Evolutionary conservation across 2,329 filamentous ascomycete genomes (phyloP).

Genomic region (Aspergillus flavus): DNA sequence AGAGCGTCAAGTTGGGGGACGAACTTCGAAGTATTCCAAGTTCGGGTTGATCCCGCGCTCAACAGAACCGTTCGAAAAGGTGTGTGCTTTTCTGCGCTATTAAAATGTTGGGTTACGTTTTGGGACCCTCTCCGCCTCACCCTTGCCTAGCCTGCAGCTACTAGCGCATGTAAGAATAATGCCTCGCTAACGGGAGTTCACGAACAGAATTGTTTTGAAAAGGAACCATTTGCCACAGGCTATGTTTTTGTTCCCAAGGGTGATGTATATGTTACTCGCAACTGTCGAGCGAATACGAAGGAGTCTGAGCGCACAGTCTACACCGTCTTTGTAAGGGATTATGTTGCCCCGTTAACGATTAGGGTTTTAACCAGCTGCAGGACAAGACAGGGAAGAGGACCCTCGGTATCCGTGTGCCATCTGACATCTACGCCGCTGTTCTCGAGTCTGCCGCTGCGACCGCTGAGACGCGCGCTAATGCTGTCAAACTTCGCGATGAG

Average conservation of each 20-base stretch:
- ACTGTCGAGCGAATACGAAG: constrained; percentile 43
- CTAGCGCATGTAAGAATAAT: constrained; percentile 9
- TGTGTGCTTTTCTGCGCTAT: constrained; percentile 11
- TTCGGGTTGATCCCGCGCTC: constrained; percentile 22
- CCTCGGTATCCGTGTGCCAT: constrained; percentile 49
- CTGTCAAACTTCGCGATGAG: constrained; percentile 41
- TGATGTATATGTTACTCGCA: constrained; percentile 46
- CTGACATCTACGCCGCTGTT: constrained; percentile 42
- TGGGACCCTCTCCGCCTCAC: neutral
- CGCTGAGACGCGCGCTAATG: constrained; percentile 41
- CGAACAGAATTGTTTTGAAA: constrained; percentile 35
- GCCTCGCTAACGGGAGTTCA: constrained; percentile 7
- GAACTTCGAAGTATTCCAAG: constrained; percentile 18
- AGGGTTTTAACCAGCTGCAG: constrained; percentile 20
- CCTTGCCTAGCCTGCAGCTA: neutral
- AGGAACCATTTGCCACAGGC: constrained; percentile 28
- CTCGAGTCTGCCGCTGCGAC: constrained; percentile 43
- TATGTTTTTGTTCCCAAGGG: constrained; percentile 48
- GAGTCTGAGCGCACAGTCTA: constrained; percentile 35
- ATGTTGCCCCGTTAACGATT: neutral
- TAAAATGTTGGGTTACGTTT: neutral
- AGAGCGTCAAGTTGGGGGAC: constrained; percentile 2
- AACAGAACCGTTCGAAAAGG: constrained; percentile 32
- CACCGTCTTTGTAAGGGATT: constrained; percentile 38
- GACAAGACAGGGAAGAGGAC: constrained; percentile 32